Percentiles rank a stretch among this genome's conserved stretches.
Evolutionary conservation across 345 rosid species (phyloP).

Genomic region (Arabidopsis arenosa): DNA sequence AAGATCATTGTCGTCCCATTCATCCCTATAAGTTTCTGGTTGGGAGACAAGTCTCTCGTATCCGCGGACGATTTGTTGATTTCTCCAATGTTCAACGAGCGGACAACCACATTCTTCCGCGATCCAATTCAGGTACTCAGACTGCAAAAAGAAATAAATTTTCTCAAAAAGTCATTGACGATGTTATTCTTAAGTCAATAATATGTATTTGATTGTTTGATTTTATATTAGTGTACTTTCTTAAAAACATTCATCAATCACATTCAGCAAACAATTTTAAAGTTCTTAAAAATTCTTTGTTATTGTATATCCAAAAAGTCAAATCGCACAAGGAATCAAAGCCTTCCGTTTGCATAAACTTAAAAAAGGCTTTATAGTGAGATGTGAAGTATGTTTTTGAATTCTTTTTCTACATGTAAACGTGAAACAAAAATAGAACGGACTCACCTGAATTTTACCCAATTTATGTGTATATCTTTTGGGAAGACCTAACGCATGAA

Average conservation of each 20-base stretch:
- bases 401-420: too few species aligned
- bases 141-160: constrained; percentile 37
- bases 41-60: background rate
- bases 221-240: too few species aligned
- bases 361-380: too few species aligned
- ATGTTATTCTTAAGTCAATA: background rate
- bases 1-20: constrained; percentile 59
- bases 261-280: too few species aligned
- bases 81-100: constrained; percentile 61
- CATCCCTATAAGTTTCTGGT: constrained; percentile 58
- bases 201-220: too few species aligned
- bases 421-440: too few species aligned
- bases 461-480: constrained; percentile 61
- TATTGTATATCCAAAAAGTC: too few species aligned
- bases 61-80: constrained; percentile 32
- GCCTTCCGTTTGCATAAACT: too few species aligned
- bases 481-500: constrained; percentile 60
- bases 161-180: background rate
- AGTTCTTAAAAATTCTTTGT: too few species aligned
- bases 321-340: too few species aligned
- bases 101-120: constrained; percentile 45
- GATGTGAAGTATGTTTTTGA: too few species aligned
- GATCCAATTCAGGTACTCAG: constrained; percentile 51
- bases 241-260: too few species aligned
- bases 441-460: constrained; percentile 6